Base-by-base conservation (phyloP, 176 grass and related monocot genomes). In the Saccharum officinarum region DNA sequence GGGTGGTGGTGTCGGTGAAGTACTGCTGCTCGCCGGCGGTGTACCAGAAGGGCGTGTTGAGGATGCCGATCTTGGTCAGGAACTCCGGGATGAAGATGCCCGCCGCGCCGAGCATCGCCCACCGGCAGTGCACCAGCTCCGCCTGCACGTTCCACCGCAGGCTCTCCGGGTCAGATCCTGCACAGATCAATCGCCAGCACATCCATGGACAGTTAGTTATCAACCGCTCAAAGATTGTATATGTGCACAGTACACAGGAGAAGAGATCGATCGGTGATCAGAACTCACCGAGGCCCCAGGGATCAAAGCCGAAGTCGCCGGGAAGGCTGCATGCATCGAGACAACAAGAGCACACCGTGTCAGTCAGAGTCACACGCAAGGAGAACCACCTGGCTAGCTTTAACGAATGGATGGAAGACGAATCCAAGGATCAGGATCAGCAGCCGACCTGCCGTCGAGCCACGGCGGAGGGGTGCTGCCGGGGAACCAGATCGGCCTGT, bases 61-160 rank as follows among this genome's bases (percentile, higher is more conserved):
- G 89, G 72, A 99, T 74, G 71, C 97, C 97, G 76, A 96, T 67
- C 88, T 99, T 99, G 31, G 93, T 96, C 31, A 99, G 81, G 44
- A 99, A 72, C 83, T 99, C 97, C 10, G 93, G 97, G 86, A 96
- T 96, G 86, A 99, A 94, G 87, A 96, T 96, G 41, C 97, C 97
- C 17, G 94, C 94, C 4, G 92, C 97, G 2, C 97, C 97, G 25
- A 99, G 90, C 94, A 99, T 99, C 45, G 94, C 97, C 94, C 93
- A 99, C 76, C 97, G 90, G 92, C 94, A 92, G 92, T 99, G 93
- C 40, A 99, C 97, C 77, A 99, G 75, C 86, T 99, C 97, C 12
- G 94, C 84, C 47, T 96, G 93, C 81, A 92, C 89, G 84, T 96
- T 96, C 97, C 94, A 96, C 57, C 82, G 30, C 67, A 99, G 79